Conservation (phyloP, 768 basidiomycete species). For the Phaeotremella skinneri region DNA sequence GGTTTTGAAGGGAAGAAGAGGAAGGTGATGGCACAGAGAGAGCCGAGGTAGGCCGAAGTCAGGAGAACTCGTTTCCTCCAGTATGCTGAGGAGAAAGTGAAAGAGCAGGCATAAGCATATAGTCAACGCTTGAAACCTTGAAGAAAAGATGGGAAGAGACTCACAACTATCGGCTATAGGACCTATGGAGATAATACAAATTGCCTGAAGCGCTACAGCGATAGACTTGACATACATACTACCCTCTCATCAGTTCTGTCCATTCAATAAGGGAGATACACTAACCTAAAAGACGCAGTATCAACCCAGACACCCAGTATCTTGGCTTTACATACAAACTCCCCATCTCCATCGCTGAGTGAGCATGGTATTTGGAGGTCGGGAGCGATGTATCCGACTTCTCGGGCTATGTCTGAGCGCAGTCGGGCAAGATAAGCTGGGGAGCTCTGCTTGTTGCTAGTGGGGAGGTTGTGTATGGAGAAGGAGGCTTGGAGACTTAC, state of each 20-base stretch:
- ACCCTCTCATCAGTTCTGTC: slow-evolving; percentile 17
- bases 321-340: slow-evolving; percentile 70
- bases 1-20: slow-evolving; percentile 67
- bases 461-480: background rate
- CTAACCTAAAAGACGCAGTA: slow-evolving; percentile 84
- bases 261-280: slow-evolving; percentile 2
- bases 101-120: background rate
- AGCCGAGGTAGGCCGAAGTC: slow-evolving; percentile 69
- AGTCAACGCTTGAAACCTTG: no score
- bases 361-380: slow-evolving; percentile 65
- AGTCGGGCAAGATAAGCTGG: slow-evolving; percentile 78
- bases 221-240: slow-evolving; percentile 85
- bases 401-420: slow-evolving; percentile 85
- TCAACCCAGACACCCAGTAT: slow-evolving; percentile 84
- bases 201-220: slow-evolving; percentile 81
- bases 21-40: slow-evolving; percentile 67
- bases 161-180: slow-evolving; percentile 84
- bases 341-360: slow-evolving; percentile 44
- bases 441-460: slow-evolving; percentile 49
- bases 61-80: slow-evolving; percentile 77
- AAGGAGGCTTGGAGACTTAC: slow-evolving; percentile 21
- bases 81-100: slow-evolving; percentile 54
- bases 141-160: slow-evolving; percentile 50
- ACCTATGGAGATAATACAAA: slow-evolving; percentile 94
- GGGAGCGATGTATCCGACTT: slow-evolving; percentile 76